Conservation (phyloP, 208 protist genomes). For the Leishmania tropica region DNA sequence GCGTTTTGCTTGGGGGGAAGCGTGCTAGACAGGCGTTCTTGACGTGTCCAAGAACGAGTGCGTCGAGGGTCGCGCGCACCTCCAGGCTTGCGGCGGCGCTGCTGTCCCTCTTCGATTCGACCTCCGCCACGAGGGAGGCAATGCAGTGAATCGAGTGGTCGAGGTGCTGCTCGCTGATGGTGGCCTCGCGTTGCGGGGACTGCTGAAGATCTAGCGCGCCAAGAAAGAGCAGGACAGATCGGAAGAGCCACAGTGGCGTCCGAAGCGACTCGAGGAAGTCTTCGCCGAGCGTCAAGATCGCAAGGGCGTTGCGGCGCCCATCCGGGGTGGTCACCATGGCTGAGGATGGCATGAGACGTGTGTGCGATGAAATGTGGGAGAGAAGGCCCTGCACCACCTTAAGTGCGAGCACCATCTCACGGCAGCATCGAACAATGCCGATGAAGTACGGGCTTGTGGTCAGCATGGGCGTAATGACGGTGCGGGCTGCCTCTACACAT, state of each 20-base stretch:
- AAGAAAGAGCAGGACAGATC: conserved; percentile 25
- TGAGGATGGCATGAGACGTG: neutral
- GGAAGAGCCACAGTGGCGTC: conserved; percentile 28
- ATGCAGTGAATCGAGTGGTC: conserved; percentile 31
- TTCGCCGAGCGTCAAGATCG: conserved; percentile 9
- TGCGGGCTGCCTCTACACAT: conserved; percentile 19
- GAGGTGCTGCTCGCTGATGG: conserved; percentile 15
- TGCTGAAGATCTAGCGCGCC: conserved; percentile 31
- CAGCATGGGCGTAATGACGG: conserved; percentile 16
- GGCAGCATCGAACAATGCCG: conserved; percentile 10
- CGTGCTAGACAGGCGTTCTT: conserved; percentile 22
- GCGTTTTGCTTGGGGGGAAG: conserved; percentile 23
- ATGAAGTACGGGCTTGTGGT: conserved; percentile 24
- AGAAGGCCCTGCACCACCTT: conserved; percentile 19
- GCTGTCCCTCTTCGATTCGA: conserved; percentile 20
- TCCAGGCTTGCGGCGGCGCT: conserved; percentile 1
- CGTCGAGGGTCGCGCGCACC: conserved; percentile 22
- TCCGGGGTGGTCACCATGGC: neutral
- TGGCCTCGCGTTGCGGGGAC: neutral
- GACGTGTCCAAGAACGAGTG: conserved; percentile 24
- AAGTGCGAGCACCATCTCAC: conserved; percentile 21
- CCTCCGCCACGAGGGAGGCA: conserved; percentile 21
- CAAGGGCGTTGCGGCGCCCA: neutral
- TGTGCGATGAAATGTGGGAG: conserved; percentile 12
- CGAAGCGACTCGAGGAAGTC: conserved; percentile 16